These are phyloP conservation scores for Calonectria multiphialidica DNA, from an alignment of 2,329 filamentous ascomycete genomes.

Conservation along the genomic window DNA sequence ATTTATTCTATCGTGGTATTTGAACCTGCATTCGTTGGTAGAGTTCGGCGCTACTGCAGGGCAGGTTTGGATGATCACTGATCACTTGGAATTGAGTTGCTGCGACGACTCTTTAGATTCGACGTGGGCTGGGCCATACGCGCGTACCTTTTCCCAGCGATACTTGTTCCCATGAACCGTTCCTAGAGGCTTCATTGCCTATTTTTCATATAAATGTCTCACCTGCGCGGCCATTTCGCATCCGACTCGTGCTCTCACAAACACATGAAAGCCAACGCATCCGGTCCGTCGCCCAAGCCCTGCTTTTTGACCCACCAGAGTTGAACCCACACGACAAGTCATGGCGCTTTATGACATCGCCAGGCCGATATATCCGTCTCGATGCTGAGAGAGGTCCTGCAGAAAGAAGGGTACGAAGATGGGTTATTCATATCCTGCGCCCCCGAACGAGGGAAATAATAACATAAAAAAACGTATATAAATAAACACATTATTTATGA, in stretches of 20 bases:
- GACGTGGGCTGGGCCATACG: too few species aligned
- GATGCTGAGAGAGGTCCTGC: not conserved
- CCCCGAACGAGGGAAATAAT: too few species aligned
- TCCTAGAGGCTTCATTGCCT: too few species aligned
- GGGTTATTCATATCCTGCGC: too few species aligned
- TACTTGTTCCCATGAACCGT: too few species aligned
- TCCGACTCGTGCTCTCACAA: not conserved
- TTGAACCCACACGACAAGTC: not conserved
- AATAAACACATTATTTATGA: not conserved
- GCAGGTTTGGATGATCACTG: not conserved
- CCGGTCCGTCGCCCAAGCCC: not conserved
- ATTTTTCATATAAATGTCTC: not conserved
- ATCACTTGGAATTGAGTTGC: too few species aligned
- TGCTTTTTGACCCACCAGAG: not conserved
- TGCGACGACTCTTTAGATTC: too few species aligned
- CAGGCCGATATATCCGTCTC: not conserved
- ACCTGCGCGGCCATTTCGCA: not conserved
- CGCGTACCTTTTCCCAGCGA: too few species aligned
- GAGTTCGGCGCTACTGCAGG: not conserved
- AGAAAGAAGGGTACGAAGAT: too few species aligned
- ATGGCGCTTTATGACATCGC: not conserved
- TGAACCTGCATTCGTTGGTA: not conserved
- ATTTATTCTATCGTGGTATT: not conserved
- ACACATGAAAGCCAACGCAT: not conserved
- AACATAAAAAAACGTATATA: not conserved